Evolutionary conservation across 176 grass and related monocot genomes (phyloP).

Genomic region (Cenchrus fungigraminus): DNA sequence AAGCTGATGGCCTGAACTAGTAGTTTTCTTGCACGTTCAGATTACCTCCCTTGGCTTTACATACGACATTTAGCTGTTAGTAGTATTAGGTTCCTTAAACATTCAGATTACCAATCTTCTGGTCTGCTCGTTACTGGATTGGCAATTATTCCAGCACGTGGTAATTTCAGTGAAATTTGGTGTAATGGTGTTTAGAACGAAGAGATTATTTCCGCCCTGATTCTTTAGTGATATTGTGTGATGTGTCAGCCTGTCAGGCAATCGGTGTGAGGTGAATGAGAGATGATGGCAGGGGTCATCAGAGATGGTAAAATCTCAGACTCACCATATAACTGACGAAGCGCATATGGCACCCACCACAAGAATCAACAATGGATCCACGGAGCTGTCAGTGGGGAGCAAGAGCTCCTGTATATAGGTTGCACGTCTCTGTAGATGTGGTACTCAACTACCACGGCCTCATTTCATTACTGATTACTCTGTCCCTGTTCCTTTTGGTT

Average conservation of each 20-base stretch:
- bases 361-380: slow-evolving; percentile 2
- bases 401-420: slow-evolving; percentile 11
- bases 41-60: neutral
- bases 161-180: neutral
- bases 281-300: too few relatives aligned
- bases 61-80: neutral
- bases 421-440: slow-evolving; percentile 46
- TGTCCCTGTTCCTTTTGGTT: neutral
- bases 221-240: too few relatives aligned
- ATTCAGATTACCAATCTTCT: neutral
- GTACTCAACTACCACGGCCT: slow-evolving; percentile 7
- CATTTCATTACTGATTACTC: neutral
- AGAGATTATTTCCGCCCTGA: too few relatives aligned
- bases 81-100: neutral
- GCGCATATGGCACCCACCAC: neutral
- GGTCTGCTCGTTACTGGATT: neutral
- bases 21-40: neutral
- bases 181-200: neutral
- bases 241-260: too few relatives aligned
- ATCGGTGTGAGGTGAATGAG: too few relatives aligned
- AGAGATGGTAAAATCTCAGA: too few relatives aligned
- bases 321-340: neutral
- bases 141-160: neutral
- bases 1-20: slow-evolving; percentile 1
- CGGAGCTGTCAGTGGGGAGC: neutral